These are phyloP conservation scores for Kodamaea lidongshanica DNA, from an alignment of 805 yeast species.

Conservation along the genomic window DNA sequence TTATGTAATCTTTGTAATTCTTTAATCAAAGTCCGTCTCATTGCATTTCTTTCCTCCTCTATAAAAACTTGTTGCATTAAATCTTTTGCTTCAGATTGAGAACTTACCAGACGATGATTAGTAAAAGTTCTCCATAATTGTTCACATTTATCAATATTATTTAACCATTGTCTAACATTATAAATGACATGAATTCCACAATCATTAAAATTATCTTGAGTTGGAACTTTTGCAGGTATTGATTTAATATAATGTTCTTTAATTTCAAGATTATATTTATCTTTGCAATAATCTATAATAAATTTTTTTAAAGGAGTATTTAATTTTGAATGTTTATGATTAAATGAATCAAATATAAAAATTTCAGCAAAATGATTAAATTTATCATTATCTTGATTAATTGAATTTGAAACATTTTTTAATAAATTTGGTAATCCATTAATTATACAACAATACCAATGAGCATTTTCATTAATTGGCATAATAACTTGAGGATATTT, in stretches of 20 bases:
- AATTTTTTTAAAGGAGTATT: slow-evolving; percentile 50
- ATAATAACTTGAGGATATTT: slow-evolving; percentile 56
- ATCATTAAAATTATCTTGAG: slow-evolving; percentile 83
- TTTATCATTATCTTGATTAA: slow-evolving; percentile 1
- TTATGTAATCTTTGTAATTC: slow-evolving; percentile 19
- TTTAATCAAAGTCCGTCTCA: slow-evolving; percentile 23
- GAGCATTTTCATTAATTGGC: slow-evolving; percentile 76
- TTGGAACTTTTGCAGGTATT: slow-evolving; percentile 58
- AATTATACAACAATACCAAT: slow-evolving; percentile 84
- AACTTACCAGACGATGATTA: too few relatives aligned
- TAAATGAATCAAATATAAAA: slow-evolving; percentile 71
- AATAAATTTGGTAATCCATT: slow-evolving; percentile 42
- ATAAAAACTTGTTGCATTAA: slow-evolving; percentile 15
- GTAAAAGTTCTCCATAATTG: slow-evolving; percentile 37
- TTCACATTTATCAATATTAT: slow-evolving; percentile 43
- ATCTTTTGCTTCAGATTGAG: slow-evolving; percentile 1
- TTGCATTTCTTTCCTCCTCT: slow-evolving; percentile 24
- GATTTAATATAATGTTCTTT: slow-evolving; percentile 42
- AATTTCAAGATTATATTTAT: slow-evolving; percentile 47
- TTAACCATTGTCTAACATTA: slow-evolving; percentile 56
- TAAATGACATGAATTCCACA: slow-evolving; percentile 91
- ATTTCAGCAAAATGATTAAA: slow-evolving; percentile 30
- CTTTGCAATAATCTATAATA: slow-evolving; percentile 63
- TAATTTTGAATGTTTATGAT: slow-evolving; percentile 50
- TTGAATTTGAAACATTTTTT: slow-evolving; percentile 7